Conservation (phyloP, 495 filamentous ascomycete species). For the Jackrogersella minutella region DNA sequence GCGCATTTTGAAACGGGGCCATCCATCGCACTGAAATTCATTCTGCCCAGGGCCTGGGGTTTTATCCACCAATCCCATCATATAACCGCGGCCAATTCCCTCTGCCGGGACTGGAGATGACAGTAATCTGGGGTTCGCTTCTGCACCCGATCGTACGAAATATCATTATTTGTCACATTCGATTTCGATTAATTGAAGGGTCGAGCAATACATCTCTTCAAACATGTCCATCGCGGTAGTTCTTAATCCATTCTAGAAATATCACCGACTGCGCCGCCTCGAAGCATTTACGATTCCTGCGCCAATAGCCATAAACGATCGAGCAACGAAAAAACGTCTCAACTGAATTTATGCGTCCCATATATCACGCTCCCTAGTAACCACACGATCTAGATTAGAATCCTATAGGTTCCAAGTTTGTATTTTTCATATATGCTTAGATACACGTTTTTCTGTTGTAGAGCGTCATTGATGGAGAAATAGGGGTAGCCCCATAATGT, state of each 20-base stretch:
- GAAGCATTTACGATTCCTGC: slow-evolving; percentile 8
- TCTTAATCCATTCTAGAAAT: slow-evolving; percentile 5
- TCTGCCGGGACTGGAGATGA: slow-evolving; percentile 19
- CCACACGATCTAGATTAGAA: not conserved
- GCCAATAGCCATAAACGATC: not conserved
- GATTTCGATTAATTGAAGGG: slow-evolving; percentile 12
- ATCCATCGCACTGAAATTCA: slow-evolving; percentile 12
- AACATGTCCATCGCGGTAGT: slow-evolving; percentile 12
- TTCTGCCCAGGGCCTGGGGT: slow-evolving; percentile 6
- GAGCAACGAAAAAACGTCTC: not conserved
- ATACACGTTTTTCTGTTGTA: not conserved
- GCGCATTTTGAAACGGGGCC: slow-evolving; percentile 27
- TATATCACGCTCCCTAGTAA: not conserved
- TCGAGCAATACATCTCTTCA: slow-evolving; percentile 10
- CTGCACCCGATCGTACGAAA: slow-evolving; percentile 16
- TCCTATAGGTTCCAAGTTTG: no score
- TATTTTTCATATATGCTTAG: no score
- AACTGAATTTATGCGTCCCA: slow-evolving; percentile 13
- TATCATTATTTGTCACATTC: not conserved
- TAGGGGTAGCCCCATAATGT: not conserved
- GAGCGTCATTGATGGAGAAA: not conserved
- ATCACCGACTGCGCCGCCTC: slow-evolving; percentile 26
- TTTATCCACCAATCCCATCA: slow-evolving; percentile 36
- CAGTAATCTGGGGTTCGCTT: slow-evolving; percentile 34
- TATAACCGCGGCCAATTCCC: slow-evolving; percentile 12